Evolutionary conservation across 805 yeast species (phyloP), one percentile per base, ranked within the genome.

Genomic region (Lipomyces sp.): DNA sequence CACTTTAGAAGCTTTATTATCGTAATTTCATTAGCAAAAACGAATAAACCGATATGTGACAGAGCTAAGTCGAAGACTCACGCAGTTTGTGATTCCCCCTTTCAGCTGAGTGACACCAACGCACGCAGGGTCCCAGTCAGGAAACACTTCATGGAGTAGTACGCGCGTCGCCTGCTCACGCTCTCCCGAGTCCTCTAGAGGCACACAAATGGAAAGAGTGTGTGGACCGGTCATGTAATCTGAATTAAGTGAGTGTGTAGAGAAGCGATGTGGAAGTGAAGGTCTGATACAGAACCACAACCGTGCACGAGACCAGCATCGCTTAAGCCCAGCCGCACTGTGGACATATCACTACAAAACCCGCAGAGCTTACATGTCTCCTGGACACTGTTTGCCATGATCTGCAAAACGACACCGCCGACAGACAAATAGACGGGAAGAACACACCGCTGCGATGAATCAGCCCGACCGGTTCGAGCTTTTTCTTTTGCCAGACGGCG

Each of bases 381-480:
- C n/a, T n/a, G n/a, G n/a, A n/a, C n/a, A n/a, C n/a, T n/a, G n/a
- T n/a, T n/a, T n/a, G n/a, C n/a, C n/a, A n/a, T n/a, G n/a, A n/a
- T n/a, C n/a, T n/a, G n/a, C n/a, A n/a, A 34, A 34, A 14, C 14
- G 33, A 29, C 33, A 11, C 33, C 14, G 13, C 14, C 14, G 33
- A 29, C n/a, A n/a, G n/a, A n/a, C n/a, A n/a, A n/a, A n/a, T n/a
- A n/a, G n/a, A n/a, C n/a, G n/a, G n/a, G n/a, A n/a, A n/a, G n/a
- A n/a, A n/a, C n/a, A n/a, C n/a, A n/a, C n/a, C 21, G 26, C 37
- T 4, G 26, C 19, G 11, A 91, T 93, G 98, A 93, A 93, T 73
- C 98, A 98, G 65, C 99, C 99, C 70, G 98, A 93, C 74, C 84
- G 98, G 77, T 93, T 91, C 68, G 99, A 93, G 75, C 80, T 93